Percentiles rank a stretch among this genome's conserved stretches.
phyloP scores from a whole-genome alignment of 176 grass and related monocot genomes.

The Lolium perenne region DNA sequence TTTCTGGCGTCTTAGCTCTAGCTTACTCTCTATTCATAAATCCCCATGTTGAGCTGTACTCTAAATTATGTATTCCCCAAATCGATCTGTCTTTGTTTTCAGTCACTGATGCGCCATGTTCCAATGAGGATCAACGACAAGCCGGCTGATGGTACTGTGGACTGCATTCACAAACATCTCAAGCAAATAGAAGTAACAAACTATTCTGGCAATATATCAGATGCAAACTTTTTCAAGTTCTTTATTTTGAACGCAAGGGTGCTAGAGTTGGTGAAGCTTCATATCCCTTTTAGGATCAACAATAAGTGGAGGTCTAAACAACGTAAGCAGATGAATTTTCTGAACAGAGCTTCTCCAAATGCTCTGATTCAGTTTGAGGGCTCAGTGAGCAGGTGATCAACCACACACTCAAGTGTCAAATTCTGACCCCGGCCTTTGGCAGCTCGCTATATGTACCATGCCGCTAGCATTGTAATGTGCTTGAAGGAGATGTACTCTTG shows the following conservation, averaged over 20 bases:
- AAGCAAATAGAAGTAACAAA: neutral
- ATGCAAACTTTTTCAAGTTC: neutral
- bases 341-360: conserved; percentile 7
- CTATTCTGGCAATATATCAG: neutral
- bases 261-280: neutral
- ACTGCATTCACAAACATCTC: neutral
- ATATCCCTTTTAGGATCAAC: neutral
- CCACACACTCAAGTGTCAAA: neutral
- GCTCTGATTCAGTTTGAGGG: neutral
- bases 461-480: neutral
- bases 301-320: neutral
- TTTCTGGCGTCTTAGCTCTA: neutral
- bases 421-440: neutral
- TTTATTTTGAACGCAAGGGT: neutral
- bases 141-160: neutral
- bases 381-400: neutral
- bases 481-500: neutral
- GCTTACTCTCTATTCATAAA: neutral
- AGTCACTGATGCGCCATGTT: neutral
- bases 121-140: neutral
- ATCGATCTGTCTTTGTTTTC: neutral
- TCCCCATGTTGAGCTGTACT: neutral
- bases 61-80: neutral
- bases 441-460: neutral
- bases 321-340: neutral